These are phyloP conservation scores for Alliaria petiolata DNA, from an alignment of 345 rosid species.

Conservation along the genomic window DNA sequence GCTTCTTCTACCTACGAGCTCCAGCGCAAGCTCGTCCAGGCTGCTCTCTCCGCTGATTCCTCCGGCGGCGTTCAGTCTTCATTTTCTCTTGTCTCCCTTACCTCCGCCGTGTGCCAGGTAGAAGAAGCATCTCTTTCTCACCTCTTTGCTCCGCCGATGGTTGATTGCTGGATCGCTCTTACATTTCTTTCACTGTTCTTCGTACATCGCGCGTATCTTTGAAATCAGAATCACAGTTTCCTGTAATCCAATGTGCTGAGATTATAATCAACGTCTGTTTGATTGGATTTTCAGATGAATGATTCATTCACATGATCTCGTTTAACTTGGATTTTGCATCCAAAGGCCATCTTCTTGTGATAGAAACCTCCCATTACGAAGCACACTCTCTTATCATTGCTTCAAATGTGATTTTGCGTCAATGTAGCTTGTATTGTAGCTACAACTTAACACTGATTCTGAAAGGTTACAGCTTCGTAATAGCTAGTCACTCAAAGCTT, in stretches of 20 bases:
- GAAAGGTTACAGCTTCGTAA: not conserved
- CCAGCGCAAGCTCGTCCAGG: constrained; percentile 71
- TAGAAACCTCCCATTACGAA: not conserved
- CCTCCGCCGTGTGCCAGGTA: constrained; percentile 81
- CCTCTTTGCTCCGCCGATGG: not conserved
- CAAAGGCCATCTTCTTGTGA: not conserved
- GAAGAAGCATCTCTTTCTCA: not conserved
- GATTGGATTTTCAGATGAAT: not conserved
- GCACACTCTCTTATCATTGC: not conserved
- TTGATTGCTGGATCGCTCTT: not conserved
- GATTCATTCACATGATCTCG: not conserved
- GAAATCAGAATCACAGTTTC: not conserved
- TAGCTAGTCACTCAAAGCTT: not conserved
- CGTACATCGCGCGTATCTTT: not conserved
- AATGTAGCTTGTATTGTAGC: not conserved
- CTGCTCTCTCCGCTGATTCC: constrained; percentile 47
- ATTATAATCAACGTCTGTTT: no score
- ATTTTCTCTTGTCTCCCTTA: constrained; percentile 63
- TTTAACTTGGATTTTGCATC: not conserved
- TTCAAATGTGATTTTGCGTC: not conserved
- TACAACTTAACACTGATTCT: not conserved
- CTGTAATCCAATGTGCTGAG: no score
- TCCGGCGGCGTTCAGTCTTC: constrained; percentile 74
- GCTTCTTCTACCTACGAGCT: constrained; percentile 62
- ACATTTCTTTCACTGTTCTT: not conserved